Evolutionary conservation across 768 basidiomycete genomes (phyloP), one percentile per base, ranked within the genome.

Genomic region (Leccinum disarticulatum): DNA sequence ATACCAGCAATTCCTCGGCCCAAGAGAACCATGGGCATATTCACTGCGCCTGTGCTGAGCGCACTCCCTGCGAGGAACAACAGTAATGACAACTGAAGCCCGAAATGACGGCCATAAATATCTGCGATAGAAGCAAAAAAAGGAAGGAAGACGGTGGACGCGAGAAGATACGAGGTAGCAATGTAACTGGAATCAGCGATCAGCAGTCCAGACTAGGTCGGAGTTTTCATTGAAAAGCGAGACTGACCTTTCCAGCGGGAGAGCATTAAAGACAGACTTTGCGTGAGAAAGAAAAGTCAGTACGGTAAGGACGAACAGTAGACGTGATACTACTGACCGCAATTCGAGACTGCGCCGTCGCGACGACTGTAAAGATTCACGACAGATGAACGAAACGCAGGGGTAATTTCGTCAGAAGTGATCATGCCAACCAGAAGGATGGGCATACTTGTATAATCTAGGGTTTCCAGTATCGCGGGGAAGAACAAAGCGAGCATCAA

Each of bases 121-220:
- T 83, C 82, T 10, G 81, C 77, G 7, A 83, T 59, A 7, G 79
- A 78, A 1, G 79, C 81, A 48, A 80, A 83, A 8, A 84, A 64
- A 6, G 82, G 82, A 9, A 83, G 70, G 67, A 83, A 83, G 52
- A 82, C 80, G 3, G 83, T 82, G 17, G 80, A 80, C 0, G 83
- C 76, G 15, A 83, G 71, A 25, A 83, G 68, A 57, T 83, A 83
- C 2, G 77, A 64, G 1, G 82, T 83, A 46, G 83, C 81, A 19
- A 83, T 77, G 58, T 78, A 82, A 56, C 82, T 78, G 13, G 11
- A 28, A 14, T 13, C 14, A 38, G 30, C 11, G 7, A 28, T 41
- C 38, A 55, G 28, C 22, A 46, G 11, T 17, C 38, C 33, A 10
- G 41, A 30, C 38, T 48, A 4, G 2, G 0, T 13, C 3, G 8